A percentile compares a stretch with the other conserved stretches of the same genome.
phyloP scores from a whole-genome alignment of 345 rosid genomes.

The Barbarea vulgaris region DNA sequence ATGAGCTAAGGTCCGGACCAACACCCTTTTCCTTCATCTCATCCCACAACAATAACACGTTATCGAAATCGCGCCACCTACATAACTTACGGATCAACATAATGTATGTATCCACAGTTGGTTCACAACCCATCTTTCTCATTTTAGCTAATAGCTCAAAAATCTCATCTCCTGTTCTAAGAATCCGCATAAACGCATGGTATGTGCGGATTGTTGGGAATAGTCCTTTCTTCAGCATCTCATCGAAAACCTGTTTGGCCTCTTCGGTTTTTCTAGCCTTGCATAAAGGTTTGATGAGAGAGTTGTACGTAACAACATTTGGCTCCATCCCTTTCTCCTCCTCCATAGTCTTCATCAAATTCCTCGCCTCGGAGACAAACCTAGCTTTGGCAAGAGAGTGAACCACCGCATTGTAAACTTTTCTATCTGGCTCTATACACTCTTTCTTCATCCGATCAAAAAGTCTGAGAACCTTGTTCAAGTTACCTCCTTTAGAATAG shows the following conservation, averaged over 20 bases:
- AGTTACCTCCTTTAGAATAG: conserved; percentile 70
- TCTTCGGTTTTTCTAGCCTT: conserved; percentile 60
- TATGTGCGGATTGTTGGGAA: conserved; percentile 67
- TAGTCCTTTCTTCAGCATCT: conserved; percentile 62
- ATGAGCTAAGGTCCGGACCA: conserved; percentile 78
- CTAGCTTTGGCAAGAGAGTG: conserved; percentile 83
- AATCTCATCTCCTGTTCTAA: conserved; percentile 66
- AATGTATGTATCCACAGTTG: conserved; percentile 71
- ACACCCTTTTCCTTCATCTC: conserved; percentile 68
- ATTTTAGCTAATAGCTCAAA: conserved; percentile 76
- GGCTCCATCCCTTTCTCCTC: conserved; percentile 65
- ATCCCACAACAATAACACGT: conserved; percentile 70
- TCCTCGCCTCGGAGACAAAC: conserved; percentile 67
- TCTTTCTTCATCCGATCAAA: conserved; percentile 62
- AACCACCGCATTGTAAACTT: conserved; percentile 80
- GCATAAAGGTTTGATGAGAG: conserved; percentile 80
- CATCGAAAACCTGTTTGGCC: conserved; percentile 62
- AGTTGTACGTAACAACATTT: conserved; percentile 75
- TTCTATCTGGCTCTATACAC: conserved; percentile 74
- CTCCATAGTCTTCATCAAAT: conserved; percentile 69
- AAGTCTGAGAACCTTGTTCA: conserved; percentile 70
- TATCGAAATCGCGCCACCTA: conserved; percentile 78
- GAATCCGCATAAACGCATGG: conserved; percentile 72
- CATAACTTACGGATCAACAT: conserved; percentile 89
- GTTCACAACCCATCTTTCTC: conserved; percentile 71